Evolutionary conservation across 495 filamentous ascomycete species (phyloP), one percentile per base, ranked within the genome.

Genomic region (Penicillium longicatenatum): DNA sequence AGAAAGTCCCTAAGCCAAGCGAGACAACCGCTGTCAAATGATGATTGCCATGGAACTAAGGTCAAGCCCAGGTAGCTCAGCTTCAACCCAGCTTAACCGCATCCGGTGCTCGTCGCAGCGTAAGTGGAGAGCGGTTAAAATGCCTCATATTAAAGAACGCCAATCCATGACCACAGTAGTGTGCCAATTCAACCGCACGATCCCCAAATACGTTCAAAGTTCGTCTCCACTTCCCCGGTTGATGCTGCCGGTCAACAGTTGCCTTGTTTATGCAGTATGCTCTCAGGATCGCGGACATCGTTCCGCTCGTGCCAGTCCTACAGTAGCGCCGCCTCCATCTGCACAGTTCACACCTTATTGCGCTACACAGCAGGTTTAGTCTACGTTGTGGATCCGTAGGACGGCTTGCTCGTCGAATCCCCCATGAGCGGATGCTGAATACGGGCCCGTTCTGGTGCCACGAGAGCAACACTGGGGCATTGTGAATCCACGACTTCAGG

Each of bases 291-390:
- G 41, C 24, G 41, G 17, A 19, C 26, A 45, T 55, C 35, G 30
- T 52, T 19, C 24, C 19, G 22, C 24, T 50, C 12, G 20, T 39
- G 37, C 31, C 31, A 35, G 31, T 35, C 31, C 12, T 17, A 39
- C 21, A 61, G 33, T 58, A 51, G 48, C 39, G 50, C 26, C 37
- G 22, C 52, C 16, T 63, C 60, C 55, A 60, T 63, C 54, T 61
- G 66, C 66, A 69, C 66, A 67, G 66, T 64, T 69, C 66, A 67
- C 66, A 69, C 61, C 58, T 69, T 69, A 69, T 66, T 66, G 54
- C 43, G n/a, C 35, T 26, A 35, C 43, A 48, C 17, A 8, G 22
- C 10, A 12, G 37, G 12, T 39, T 39, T 39, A n/a, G 37, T 46
- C 43, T 16, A 12, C 20, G 9, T 46, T 46, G 20, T 20, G 20